phyloP scores from a whole-genome alignment of 805 yeast species.

The Komagataella pseudopastoris region DNA sequence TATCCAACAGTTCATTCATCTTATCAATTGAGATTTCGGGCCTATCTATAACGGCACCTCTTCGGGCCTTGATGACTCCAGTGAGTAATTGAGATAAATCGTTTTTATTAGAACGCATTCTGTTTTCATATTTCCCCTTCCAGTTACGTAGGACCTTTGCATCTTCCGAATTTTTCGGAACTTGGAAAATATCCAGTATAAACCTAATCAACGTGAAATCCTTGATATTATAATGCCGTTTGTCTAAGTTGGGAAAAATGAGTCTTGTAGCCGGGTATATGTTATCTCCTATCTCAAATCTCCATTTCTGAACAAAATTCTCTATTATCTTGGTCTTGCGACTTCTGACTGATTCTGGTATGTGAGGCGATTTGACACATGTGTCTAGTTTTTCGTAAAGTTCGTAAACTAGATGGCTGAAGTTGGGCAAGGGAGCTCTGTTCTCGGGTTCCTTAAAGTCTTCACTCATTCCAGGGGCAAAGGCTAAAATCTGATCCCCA shows the following conservation, averaged over 20 bases:
- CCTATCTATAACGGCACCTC: constrained; percentile 19
- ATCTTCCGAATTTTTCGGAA: constrained; percentile 51
- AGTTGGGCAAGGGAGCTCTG: constrained; percentile 25
- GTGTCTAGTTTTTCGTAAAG: constrained; percentile 26
- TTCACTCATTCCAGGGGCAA: not conserved
- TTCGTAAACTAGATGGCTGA: constrained; percentile 23
- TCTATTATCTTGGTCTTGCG: constrained; percentile 10
- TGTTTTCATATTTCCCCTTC: constrained; percentile 29
- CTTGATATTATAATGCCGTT: constrained; percentile 40
- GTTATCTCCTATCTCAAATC: constrained; percentile 41
- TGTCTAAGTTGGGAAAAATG: constrained; percentile 50
- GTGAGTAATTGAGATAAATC: constrained; percentile 32
- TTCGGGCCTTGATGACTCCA: constrained; percentile 34
- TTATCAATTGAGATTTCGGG: constrained; percentile 29
- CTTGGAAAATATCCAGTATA: constrained; percentile 34
- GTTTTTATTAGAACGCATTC: constrained; percentile 20
- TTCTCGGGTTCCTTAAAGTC: constrained; percentile 18
- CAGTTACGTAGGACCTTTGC: constrained; percentile 32
- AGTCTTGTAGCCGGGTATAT: constrained; percentile 56
- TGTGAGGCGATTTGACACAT: constrained; percentile 13
- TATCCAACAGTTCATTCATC: constrained; percentile 33
- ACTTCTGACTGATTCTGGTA: constrained; percentile 5
- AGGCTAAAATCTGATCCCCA: not conserved
- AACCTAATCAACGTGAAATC: constrained; percentile 46
- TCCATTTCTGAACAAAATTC: constrained; percentile 35